Evolutionary conservation across 2,329 filamentous ascomycete genomes (phyloP), one percentile per base, ranked within the genome.

Genomic region (Escovopsis sp.): DNA sequence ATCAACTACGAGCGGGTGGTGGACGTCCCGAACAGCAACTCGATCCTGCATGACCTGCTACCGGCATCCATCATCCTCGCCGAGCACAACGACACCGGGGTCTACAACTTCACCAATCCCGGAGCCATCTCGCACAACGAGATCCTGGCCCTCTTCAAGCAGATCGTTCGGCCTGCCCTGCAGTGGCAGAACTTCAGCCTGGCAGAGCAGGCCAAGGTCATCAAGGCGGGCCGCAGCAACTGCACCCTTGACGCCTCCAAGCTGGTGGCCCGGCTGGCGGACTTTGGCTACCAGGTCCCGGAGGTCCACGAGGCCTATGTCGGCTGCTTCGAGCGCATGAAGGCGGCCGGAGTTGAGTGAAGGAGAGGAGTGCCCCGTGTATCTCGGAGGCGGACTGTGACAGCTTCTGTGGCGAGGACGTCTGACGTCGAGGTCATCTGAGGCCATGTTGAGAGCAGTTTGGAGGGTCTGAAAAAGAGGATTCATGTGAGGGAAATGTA

Each of bases 61-160:
- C 76, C 76, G 10, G 66, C 67, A 11, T 67, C 71, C 2, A 62
- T 79, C 41, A 50, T 74, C 31, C 56, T 79, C 43, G 68, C 74
- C 19, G 69, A 77, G 51, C 63, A 76, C 54, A 57, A 60, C 28
- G 74, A 78, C 29, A 70, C 65, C 1, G 76, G 76, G 14, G 60
- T 80, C 44, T 78, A 74, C 56, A 80, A 80, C 58, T 79, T 79
- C 53, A 79, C 74, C 40, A 80, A 79, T 56, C 76, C 76, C 1
- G 76, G 75, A 11, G 70, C 72, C 42, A 79, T 80, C 51, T 76
- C 72, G n/a, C 75, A 79, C 56, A 79, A 79, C 52, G 73, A 79
- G 55, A 73, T 80, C 6, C 60, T 80, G 27, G 45, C 57, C 3
- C 57, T 80, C 29, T 79, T 78, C 57, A 68, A 66, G 46, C 65